phyloP scores from a whole-genome alignment of 768 basidiomycete species.

The Kondoa malvinella region DNA sequence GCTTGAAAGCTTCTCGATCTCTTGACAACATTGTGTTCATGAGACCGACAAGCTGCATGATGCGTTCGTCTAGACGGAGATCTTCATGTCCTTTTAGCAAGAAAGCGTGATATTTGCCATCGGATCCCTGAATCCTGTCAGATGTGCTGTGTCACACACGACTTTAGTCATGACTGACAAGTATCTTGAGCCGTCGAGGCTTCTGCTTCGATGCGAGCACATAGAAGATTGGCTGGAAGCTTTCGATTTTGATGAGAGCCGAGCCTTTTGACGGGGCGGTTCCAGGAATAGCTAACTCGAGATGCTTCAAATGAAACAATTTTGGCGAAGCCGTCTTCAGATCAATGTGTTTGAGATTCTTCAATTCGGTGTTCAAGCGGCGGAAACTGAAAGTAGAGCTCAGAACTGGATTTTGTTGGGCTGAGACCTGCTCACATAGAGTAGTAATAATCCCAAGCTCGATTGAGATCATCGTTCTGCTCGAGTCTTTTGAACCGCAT shows the following conservation, averaged over 20 bases:
- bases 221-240: conserved; percentile 6
- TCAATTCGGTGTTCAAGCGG: not conserved
- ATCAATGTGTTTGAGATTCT: not conserved
- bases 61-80: not conserved
- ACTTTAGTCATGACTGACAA: conserved; percentile 21
- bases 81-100: conserved; percentile 10
- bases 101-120: conserved; percentile 12
- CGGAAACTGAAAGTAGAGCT: not conserved
- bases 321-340: conserved; percentile 10
- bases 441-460: not conserved
- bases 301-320: conserved; percentile 4
- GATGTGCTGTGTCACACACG: conserved; percentile 24
- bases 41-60: conserved; percentile 12
- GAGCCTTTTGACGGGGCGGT: not conserved
- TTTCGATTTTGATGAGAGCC: conserved; percentile 4
- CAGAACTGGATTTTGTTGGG: not conserved
- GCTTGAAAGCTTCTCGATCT: not conserved
- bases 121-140: not conserved
- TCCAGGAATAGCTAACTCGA: not conserved
- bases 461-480: not conserved
- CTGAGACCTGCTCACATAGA: not conserved
- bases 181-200: conserved; percentile 33
- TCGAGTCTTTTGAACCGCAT: not conserved
- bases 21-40: not conserved
- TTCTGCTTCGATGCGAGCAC: conserved; percentile 30